A percentile compares a stretch with the other conserved stretches of the same genome.
phyloP scores from a whole-genome alignment of 2,329 filamentous ascomycete genomes.

The Thermoascus crustaceus region DNA sequence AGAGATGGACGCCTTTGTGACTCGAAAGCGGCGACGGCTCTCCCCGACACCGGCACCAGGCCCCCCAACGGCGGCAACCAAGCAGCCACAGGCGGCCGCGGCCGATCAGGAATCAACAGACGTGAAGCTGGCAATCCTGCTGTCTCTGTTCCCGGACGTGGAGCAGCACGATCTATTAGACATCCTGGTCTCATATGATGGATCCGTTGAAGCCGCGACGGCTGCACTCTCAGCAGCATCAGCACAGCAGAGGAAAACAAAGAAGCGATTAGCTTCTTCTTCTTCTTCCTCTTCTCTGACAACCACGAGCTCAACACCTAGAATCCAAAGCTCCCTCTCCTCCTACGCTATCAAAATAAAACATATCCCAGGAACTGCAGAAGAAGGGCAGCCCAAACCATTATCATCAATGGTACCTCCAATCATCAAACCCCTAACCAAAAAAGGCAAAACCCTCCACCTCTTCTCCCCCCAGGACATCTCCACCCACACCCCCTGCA shows the following conservation, averaged over 20 bases:
- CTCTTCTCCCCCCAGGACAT: constrained; percentile 76
- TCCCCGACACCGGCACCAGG: constrained; percentile 8
- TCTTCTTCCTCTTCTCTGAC: constrained; percentile 51
- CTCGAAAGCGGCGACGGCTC: constrained; percentile 25
- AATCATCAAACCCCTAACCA: constrained; percentile 46
- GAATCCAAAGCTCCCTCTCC: constrained; percentile 57
- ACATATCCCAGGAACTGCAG: constrained; percentile 3
- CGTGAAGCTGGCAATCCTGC: constrained; percentile 74
- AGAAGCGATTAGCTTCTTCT: neutral
- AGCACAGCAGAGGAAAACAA: neutral
- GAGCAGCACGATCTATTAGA: constrained; percentile 66
- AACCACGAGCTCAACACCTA: constrained; percentile 36
- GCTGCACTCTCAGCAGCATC: constrained; percentile 39
- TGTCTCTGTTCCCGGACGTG: constrained; percentile 62
- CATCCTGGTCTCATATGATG: constrained; percentile 66
- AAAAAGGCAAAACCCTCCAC: constrained; percentile 74
- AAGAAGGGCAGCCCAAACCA: constrained; percentile 26
- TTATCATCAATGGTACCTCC: constrained; percentile 12
- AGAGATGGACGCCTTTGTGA: constrained; percentile 38
- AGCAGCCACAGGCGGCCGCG: neutral
- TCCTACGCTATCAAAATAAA: constrained; percentile 35
- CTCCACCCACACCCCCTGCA: constrained; percentile 76
- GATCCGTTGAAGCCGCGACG: constrained; percentile 61
- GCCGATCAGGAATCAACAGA: constrained; percentile 75
- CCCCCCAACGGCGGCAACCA: neutral